These are phyloP conservation scores for Adiantum capillusveneris DNA, from an alignment of 75 land plant species.

Conservation along the genomic window DNA sequence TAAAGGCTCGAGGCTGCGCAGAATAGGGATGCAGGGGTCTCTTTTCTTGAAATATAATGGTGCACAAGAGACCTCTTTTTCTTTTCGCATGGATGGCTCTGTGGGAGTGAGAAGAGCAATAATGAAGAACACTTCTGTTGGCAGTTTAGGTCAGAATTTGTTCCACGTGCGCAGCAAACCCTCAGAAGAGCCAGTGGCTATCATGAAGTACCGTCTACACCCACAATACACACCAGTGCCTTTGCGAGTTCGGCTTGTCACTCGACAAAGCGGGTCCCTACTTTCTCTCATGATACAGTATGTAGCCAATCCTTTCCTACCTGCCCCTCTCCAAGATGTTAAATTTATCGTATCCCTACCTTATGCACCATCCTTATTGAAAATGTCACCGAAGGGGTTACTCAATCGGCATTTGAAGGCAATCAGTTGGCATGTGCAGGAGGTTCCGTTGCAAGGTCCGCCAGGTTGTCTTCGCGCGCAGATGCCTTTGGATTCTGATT, in stretches of 20 bases:
- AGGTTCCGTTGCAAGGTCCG: slow-evolving; percentile 52
- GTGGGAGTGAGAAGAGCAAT: slow-evolving; percentile 56
- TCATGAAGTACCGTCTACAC: slow-evolving; percentile 77
- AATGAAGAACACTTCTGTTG: slow-evolving; percentile 43
- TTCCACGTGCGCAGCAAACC: slow-evolving; percentile 73
- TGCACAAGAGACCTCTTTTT: slow-evolving; percentile 74
- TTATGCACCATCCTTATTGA: slow-evolving; percentile 58
- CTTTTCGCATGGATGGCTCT: slow-evolving; percentile 65
- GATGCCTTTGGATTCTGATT: slow-evolving; percentile 59
- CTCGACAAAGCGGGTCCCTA: slow-evolving; percentile 53
- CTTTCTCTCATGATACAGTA: slow-evolving; percentile 83
- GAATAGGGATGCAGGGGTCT: slow-evolving; percentile 58
- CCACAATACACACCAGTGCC: slow-evolving; percentile 78
- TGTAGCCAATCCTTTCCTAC: slow-evolving; percentile 73
- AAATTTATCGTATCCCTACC: slow-evolving; percentile 64
- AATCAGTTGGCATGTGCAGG: slow-evolving; percentile 63
- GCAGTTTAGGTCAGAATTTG: slow-evolving; percentile 76
- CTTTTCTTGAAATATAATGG: slow-evolving; percentile 50
- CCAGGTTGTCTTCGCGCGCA: slow-evolving; percentile 67
- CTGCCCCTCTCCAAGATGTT: slow-evolving; percentile 52
- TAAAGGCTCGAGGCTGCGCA: slow-evolving; percentile 53
- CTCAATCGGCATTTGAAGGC: slow-evolving; percentile 59
- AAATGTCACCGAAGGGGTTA: slow-evolving; percentile 75
- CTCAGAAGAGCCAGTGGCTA: slow-evolving; percentile 56
- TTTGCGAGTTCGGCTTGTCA: slow-evolving; percentile 54